Conservation (phyloP, 805 yeast genomes). For the Teunomyces cretensis region DNA sequence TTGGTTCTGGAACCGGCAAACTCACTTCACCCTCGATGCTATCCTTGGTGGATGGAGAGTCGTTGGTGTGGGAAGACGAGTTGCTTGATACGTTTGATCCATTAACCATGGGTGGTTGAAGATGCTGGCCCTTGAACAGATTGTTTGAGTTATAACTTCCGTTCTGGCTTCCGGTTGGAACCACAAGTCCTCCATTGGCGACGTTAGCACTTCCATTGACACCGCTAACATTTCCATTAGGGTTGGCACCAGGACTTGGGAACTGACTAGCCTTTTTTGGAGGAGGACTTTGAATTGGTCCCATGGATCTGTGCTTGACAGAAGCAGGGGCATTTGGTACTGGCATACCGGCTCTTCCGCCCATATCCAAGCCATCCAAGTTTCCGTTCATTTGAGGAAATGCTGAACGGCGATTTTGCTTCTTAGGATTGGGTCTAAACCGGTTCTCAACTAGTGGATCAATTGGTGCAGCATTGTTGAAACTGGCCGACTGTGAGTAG, state of each 20-base stretch:
- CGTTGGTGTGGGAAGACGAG: constrained; percentile 10
- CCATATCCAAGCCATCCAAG: constrained; percentile 36
- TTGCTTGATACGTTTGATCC: constrained; percentile 8
- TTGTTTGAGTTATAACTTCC: not conserved
- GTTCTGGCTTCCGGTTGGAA: not conserved
- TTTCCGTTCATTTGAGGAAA: constrained; percentile 33
- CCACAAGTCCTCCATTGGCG: no score
- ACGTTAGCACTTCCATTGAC: no score
- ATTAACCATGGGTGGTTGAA: constrained; percentile 8
- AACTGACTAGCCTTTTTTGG: constrained; percentile 3
- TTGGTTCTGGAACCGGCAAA: constrained; percentile 5
- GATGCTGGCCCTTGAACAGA: not conserved
- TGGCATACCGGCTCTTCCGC: constrained; percentile 51
- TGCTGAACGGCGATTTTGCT: constrained; percentile 35
- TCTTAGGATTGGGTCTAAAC: constrained; percentile 25
- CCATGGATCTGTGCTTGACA: constrained; percentile 11
- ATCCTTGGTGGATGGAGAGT: constrained; percentile 10
- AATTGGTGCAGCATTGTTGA: constrained; percentile 23
- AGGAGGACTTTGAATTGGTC: constrained; percentile 2
- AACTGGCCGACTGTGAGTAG: constrained; percentile 8
- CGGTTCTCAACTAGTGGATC: constrained; percentile 26
- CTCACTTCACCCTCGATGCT: constrained; percentile 3
- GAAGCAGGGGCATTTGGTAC: constrained; percentile 19
- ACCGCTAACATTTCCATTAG: not conserved
- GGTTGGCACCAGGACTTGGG: not conserved